Evolutionary conservation across 2,329 filamentous ascomycete species (phyloP).

Genomic region (Colletotrichum limetticola): DNA sequence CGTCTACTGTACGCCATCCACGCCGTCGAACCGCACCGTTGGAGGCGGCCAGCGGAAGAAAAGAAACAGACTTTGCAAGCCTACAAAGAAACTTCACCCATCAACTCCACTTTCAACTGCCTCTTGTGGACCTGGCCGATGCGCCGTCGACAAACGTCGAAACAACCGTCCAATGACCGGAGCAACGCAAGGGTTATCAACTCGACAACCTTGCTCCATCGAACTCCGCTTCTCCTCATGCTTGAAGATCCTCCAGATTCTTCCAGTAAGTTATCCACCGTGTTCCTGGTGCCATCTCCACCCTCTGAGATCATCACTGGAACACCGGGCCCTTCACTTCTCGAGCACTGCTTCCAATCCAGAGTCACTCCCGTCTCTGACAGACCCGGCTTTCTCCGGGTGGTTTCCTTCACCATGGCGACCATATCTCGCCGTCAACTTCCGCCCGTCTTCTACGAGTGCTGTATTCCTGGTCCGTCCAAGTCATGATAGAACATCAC

Average conservation of each 20-base stretch:
- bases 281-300: background rate
- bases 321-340: background rate
- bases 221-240: background rate
- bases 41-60: background rate
- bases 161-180: conserved; percentile 17
- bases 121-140: background rate
- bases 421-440: background rate
- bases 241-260: background rate
- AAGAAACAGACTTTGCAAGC: background rate
- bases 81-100: background rate
- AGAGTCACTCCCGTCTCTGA: background rate
- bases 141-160: conserved; percentile 7
- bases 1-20: background rate
- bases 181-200: background rate
- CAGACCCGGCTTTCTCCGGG: background rate
- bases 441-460: background rate
- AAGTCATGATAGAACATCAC: background rate
- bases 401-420: background rate
- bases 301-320: conserved; percentile 8
- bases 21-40: background rate
- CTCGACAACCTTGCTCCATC: background rate
- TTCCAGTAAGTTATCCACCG: background rate
- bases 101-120: background rate
- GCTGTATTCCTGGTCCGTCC: background rate
- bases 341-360: background rate